Conservation (phyloP, 2,329 filamentous ascomycete species). For the Massarina eburnea region DNA sequence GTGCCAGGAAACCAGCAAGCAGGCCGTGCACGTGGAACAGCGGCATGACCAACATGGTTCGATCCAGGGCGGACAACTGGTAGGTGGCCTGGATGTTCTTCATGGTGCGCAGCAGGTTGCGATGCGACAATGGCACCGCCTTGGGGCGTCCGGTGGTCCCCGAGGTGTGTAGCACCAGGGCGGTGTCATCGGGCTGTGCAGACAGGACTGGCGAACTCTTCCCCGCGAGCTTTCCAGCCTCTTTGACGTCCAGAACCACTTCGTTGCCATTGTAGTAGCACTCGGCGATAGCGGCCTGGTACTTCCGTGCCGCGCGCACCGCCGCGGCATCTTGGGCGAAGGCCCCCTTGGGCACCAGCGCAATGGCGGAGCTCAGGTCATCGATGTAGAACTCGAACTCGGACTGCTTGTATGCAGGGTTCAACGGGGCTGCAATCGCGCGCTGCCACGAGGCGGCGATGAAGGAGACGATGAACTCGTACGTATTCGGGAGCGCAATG, state of each 20-base stretch:
- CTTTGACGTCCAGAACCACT: slow-evolving; percentile 77
- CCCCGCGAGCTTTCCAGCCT: slow-evolving; percentile 65
- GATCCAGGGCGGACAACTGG: slow-evolving; percentile 67
- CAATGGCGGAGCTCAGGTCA: slow-evolving; percentile 76
- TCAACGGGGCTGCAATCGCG: slow-evolving; percentile 81
- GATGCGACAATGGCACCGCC: slow-evolving; percentile 77
- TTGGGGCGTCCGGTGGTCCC: slow-evolving; percentile 85
- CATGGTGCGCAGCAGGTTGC: slow-evolving; percentile 81
- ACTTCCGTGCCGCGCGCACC: slow-evolving; percentile 75
- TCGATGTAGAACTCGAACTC: slow-evolving; percentile 94
- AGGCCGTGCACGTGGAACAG: slow-evolving; percentile 91
- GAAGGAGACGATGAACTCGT: slow-evolving; percentile 86
- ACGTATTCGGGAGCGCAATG: slow-evolving; percentile 80
- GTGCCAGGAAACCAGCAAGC: slow-evolving; percentile 77
- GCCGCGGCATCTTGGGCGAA: slow-evolving; percentile 68
- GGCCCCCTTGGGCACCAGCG: slow-evolving; percentile 73
- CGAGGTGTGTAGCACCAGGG: slow-evolving; percentile 79
- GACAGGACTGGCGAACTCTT: slow-evolving; percentile 53
- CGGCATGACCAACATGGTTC: slow-evolving; percentile 87
- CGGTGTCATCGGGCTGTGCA: slow-evolving; percentile 75
- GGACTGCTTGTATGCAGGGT: slow-evolving; percentile 83
- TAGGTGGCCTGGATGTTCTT: slow-evolving; percentile 80
- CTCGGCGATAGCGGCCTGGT: slow-evolving; percentile 82
- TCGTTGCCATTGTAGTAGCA: slow-evolving; percentile 76
- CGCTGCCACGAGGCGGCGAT: slow-evolving; percentile 84